Conservation (phyloP, 208 protist genomes). For the Leishmania tarentolae region DNA sequence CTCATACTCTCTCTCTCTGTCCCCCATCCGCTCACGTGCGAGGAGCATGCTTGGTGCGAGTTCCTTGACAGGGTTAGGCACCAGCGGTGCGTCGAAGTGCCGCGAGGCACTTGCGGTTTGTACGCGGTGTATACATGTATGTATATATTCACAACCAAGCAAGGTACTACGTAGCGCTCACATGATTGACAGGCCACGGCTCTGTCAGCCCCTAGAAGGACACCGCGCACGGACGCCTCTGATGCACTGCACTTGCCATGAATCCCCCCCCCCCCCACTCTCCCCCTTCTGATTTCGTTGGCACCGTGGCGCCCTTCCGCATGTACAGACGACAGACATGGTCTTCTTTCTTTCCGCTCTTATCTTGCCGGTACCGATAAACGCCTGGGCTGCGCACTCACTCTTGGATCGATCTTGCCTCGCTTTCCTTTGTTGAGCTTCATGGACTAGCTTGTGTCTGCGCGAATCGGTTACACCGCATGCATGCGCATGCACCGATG, state of each 20-base stretch:
- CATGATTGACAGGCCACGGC: not conserved
- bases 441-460: not conserved
- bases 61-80: not conserved
- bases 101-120: not conserved
- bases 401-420: not conserved
- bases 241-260: not conserved
- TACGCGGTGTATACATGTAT: not conserved
- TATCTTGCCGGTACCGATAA: not conserved
- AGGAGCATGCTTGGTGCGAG: not conserved
- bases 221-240: not conserved
- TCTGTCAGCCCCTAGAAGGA: not conserved
- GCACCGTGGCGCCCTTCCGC: no score
- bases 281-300: no score
- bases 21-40: no score
- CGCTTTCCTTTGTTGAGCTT: not conserved
- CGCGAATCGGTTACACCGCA: not conserved
- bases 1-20: not conserved
- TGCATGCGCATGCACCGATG: not conserved
- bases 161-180: not conserved
- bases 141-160: not conserved
- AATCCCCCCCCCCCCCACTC: no score
- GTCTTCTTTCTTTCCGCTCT: not conserved
- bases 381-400: not conserved
- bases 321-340: not conserved
- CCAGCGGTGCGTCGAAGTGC: not conserved